Conservation (phyloP, 805 yeast genomes). For the Jamesozyma piceae region DNA sequence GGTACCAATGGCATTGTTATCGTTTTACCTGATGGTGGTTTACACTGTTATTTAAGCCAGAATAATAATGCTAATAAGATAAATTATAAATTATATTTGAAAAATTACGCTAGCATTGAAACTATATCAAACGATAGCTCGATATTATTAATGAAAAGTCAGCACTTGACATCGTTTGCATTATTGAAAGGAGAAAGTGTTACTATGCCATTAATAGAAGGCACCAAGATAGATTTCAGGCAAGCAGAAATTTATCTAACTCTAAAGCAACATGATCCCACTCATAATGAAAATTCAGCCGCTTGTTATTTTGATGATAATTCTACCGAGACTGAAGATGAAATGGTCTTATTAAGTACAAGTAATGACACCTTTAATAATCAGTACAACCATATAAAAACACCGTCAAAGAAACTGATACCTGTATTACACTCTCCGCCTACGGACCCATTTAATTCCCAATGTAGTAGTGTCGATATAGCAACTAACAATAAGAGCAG, state of each 20-base stretch:
- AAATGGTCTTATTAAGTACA: constrained; percentile 17
- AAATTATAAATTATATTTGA: constrained; percentile 19
- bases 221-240: constrained; percentile 56
- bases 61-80: constrained; percentile 11
- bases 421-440: constrained; percentile 12
- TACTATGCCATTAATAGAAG: constrained; percentile 51
- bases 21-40: constrained; percentile 42
- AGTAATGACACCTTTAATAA: constrained; percentile 15
- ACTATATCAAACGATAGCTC: background rate
- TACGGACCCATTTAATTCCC: constrained; percentile 7
- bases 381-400: constrained; percentile 3
- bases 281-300: constrained; percentile 17
- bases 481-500: no score
- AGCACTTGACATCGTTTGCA: constrained; percentile 23
- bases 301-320: constrained; percentile 21
- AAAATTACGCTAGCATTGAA: background rate
- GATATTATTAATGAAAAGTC: constrained; percentile 7
- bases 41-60: constrained; percentile 28
- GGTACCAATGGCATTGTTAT: constrained; percentile 79
- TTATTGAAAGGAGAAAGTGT: constrained; percentile 49
- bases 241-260: constrained; percentile 45
- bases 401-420: constrained; percentile 13
- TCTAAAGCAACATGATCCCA: constrained; percentile 38
- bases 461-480: no score
- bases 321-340: constrained; percentile 33